phyloP scores from a whole-genome alignment of 306 rosid genomes.

The Phaseolus lunatus region DNA sequence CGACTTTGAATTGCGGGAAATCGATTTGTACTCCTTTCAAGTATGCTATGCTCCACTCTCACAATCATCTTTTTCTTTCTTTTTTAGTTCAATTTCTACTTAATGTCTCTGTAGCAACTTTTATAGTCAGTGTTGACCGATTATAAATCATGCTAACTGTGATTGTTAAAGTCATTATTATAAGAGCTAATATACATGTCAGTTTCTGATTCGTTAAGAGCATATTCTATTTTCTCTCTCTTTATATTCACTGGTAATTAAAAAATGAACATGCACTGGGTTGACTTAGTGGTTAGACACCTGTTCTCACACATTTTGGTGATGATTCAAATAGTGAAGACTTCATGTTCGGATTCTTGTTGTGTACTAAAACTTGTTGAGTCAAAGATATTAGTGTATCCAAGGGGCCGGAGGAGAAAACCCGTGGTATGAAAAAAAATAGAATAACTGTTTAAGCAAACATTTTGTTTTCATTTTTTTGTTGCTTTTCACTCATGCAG shows the following conservation, averaged over 20 bases:
- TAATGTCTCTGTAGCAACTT: not conserved
- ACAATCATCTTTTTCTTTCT: not conserved
- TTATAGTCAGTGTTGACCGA: not conserved
- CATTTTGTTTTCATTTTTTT: not conserved
- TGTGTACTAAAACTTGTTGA: too few species aligned
- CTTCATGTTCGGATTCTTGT: too few species aligned
- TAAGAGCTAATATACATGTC: not conserved
- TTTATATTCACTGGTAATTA: not conserved
- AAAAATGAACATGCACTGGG: not conserved
- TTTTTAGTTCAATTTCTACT: too few species aligned
- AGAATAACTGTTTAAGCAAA: not conserved
- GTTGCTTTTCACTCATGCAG: not conserved
- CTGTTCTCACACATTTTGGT: too few species aligned
- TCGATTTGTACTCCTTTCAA: constrained; percentile 93
- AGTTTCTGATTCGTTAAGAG: not conserved
- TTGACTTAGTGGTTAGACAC: too few species aligned
- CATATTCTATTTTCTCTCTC: not conserved
- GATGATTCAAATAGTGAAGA: too few species aligned
- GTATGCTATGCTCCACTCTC: constrained; percentile 54
- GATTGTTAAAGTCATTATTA: not conserved
- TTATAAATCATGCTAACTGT: not conserved
- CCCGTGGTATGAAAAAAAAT: too few species aligned
- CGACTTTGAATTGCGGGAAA: constrained; percentile 78
- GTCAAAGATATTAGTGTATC: too few species aligned
- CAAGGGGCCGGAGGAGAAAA: too few species aligned